These are phyloP conservation scores for Posidonia oceanica DNA, from an alignment of 116 monocot genomes.

Conservation along the genomic window DNA sequence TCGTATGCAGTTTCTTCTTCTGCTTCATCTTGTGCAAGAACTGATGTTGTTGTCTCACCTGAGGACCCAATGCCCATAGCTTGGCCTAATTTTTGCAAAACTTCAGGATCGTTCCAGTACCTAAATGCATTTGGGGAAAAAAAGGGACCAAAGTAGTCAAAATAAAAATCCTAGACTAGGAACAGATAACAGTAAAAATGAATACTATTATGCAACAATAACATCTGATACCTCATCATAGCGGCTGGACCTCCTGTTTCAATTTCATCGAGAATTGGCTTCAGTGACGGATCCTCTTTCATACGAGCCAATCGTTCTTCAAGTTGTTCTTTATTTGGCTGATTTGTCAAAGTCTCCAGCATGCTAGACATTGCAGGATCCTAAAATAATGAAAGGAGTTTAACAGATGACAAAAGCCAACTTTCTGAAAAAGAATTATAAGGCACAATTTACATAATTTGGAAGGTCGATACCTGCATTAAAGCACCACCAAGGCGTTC, in stretches of 20 bases:
- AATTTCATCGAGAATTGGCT: constrained; percentile 33
- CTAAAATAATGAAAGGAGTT: constrained; percentile 5
- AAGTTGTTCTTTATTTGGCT: constrained; percentile 18
- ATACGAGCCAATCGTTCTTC: constrained; percentile 19
- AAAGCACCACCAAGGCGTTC: constrained; percentile 26
- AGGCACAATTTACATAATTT: not conserved
- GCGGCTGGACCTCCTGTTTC: constrained; percentile 28
- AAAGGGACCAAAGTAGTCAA: not conserved
- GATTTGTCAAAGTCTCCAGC: constrained; percentile 26
- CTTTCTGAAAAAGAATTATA: not conserved
- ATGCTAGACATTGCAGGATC: constrained; percentile 29
- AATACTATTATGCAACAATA: not conserved
- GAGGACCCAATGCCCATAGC: constrained; percentile 57
- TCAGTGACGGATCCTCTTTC: constrained; percentile 28
- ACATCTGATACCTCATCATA: constrained; percentile 26
- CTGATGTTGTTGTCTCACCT: constrained; percentile 30
- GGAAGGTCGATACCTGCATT: constrained; percentile 18
- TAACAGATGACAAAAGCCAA: not conserved
- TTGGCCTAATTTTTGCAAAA: constrained; percentile 62
- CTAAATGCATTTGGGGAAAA: constrained; percentile 13
- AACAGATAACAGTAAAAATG: not conserved
- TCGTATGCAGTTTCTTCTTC: constrained; percentile 21
- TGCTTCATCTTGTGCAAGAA: constrained; percentile 8
- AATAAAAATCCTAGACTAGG: not conserved
- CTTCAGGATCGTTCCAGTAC: constrained; percentile 85